Conservation (phyloP, 2,329 filamentous ascomycete genomes). For the Venturia asperata region DNA sequence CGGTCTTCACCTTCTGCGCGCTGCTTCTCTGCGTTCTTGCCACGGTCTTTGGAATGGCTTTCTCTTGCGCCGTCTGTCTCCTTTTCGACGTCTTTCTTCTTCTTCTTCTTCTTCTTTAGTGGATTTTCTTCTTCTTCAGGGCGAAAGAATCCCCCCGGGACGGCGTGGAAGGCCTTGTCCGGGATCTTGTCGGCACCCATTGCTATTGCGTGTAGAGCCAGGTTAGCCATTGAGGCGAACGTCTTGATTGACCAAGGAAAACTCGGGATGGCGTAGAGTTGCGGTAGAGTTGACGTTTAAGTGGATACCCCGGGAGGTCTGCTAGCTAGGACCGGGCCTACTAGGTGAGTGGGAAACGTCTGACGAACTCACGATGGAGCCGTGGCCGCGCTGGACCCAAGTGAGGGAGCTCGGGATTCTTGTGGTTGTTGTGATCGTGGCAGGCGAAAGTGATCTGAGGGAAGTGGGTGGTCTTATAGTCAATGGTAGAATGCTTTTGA, state of each 20-base stretch:
- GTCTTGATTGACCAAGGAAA: neutral
- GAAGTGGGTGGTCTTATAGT: neutral
- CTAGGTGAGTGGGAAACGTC: neutral
- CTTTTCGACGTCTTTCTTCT: conserved; percentile 5
- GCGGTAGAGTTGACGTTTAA: neutral
- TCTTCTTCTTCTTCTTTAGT: conserved; percentile 16
- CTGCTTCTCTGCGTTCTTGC: neutral
- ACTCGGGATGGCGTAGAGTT: conserved; percentile 1
- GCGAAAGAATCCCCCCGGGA: conserved; percentile 17
- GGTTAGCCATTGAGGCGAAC: conserved; percentile 15
- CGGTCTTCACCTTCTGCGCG: neutral
- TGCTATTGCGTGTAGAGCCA: conserved; percentile 18
- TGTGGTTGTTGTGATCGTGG: neutral
- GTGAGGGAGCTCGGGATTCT: neutral
- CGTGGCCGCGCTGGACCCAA: neutral
- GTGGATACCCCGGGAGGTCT: neutral
- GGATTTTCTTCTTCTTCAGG: conserved; percentile 11
- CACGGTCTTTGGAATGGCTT: neutral
- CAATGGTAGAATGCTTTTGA: neutral
- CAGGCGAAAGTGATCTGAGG: neutral
- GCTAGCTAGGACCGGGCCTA: conserved; percentile 6
- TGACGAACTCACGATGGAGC: conserved; percentile 3
- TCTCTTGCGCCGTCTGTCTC: neutral
- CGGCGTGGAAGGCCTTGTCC: conserved; percentile 17
- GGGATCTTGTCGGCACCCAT: conserved; percentile 19